Base-by-base conservation (phyloP, 768 basidiomycete genomes). In the Leccinum uliginosum region DNA sequence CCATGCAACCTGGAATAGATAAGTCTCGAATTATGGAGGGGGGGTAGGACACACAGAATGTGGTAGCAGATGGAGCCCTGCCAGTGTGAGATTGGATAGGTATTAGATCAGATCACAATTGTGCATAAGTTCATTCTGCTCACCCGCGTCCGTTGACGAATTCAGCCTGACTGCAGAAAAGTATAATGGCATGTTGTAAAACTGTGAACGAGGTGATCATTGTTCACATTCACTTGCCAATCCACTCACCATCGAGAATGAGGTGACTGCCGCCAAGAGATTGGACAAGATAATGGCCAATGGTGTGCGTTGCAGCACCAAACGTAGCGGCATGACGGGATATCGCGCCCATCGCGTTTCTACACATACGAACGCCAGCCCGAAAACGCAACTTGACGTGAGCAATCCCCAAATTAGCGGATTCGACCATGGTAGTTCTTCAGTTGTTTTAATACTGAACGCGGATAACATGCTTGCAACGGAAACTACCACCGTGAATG, bases 311-410 rank as follows among this genome's bases (percentile, higher is more conserved):
- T 85, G 83, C 32, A 80, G 82, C 30, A 95, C 80, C 54, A 95
- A 74, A 51, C 82, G 82, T 60, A 97, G 74, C 49, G 96, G 96
- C 85, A 99, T 88, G 51, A 98, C 88, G 15, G 97, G 96, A 68
- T 88, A 90, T 3, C 82, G 78, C 3, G 91, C 84, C 76, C 82
- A 85, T 62, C 80, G 78, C 55, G 84, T 83, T 74, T 99, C 96
- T 23, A 91, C 90, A 45, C 83, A 67, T 29, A 95, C 68, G 69
- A 99, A 98, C 3, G 76, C 64, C 6, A 75, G 61, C 9, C 78
- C 76, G 52, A 78, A 86, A 21, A 87, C 58, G 47, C 71, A 71
- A 62, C 91, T 87, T 43, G 74, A 67, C 52, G 77, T 57, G 46
- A 97, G 73, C 46, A 93, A 77, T 17, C 83, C 84, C 67, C 76